phyloP scores from a whole-genome alignment of 495 filamentous ascomycete genomes.

The Elasticomyces elasticus region DNA sequence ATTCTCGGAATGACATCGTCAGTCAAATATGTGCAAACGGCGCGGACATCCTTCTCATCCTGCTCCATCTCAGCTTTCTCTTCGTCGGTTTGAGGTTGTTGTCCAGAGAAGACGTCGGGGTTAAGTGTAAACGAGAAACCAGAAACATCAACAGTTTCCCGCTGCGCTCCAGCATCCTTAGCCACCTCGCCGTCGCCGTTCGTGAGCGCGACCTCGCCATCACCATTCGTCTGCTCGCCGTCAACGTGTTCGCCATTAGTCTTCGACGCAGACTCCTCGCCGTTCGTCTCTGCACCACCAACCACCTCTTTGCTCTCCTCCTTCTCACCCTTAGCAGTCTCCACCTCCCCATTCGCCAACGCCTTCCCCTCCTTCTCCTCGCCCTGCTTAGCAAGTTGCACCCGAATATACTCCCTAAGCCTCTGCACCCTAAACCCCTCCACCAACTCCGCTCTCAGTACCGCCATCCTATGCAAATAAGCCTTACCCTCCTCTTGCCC shows the following conservation, averaged over 20 bases:
- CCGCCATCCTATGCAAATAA: slow-evolving; percentile 94
- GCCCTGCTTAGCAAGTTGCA: slow-evolving; percentile 42
- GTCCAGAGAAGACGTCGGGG: slow-evolving; percentile 90
- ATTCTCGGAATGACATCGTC: slow-evolving; percentile 63
- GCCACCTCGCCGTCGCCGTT: slow-evolving; percentile 3
- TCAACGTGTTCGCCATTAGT: slow-evolving; percentile 2
- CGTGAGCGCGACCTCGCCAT: slow-evolving; percentile 8
- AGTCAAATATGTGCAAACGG: slow-evolving; percentile 68
- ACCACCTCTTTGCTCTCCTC: slow-evolving; percentile 10
- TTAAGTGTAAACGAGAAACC: slow-evolving; percentile 83
- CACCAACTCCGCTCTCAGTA: slow-evolving; percentile 78
- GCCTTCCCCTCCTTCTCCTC: slow-evolving; percentile 8
- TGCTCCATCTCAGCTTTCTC: slow-evolving; percentile 76
- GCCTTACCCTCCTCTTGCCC: slow-evolving; percentile 37
- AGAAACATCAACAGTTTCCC: slow-evolving; percentile 65
- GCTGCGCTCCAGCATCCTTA: slow-evolving; percentile 23
- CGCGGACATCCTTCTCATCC: slow-evolving; percentile 82
- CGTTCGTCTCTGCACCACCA: slow-evolving; percentile 3
- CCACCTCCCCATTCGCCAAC: slow-evolving; percentile 16
- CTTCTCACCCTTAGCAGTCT: slow-evolving; percentile 4
- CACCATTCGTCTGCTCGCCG: slow-evolving; percentile 1
- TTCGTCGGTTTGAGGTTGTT: slow-evolving; percentile 77
- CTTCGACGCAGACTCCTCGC: slow-evolving; percentile 1
- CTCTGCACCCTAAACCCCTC: slow-evolving; percentile 73
- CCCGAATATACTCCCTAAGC: slow-evolving; percentile 75